Conservation (phyloP, 345 rosid species). For the Ceriops tagal region DNA sequence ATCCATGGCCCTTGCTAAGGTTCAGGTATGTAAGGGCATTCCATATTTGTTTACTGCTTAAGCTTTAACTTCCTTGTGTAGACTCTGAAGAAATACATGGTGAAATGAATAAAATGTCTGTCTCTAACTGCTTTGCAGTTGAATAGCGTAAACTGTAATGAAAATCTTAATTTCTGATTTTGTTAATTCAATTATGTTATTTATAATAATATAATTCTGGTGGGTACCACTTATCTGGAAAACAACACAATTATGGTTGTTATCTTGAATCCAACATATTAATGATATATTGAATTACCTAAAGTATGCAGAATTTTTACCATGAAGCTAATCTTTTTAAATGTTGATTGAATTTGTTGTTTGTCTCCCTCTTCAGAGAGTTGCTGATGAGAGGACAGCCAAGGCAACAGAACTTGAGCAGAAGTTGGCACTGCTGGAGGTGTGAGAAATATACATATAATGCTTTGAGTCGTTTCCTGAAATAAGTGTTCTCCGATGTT, state of each 20-base stretch:
- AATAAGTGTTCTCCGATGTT: no score
- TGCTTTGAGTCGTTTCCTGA: background rate
- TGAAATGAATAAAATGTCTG: background rate
- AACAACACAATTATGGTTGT: background rate
- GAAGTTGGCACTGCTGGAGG: constrained; percentile 93
- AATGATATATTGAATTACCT: constrained; percentile 6
- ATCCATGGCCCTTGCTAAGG: constrained; percentile 88
- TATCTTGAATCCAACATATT: constrained; percentile 4
- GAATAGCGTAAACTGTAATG: background rate
- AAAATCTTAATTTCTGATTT: background rate
- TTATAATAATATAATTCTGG: background rate
- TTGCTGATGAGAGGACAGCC: constrained; percentile 85
- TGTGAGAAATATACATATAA: constrained; percentile 20
- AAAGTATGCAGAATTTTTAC: constrained; percentile 1
- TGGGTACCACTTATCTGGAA: background rate
- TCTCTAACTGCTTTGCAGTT: background rate
- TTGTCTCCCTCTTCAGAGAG: constrained; percentile 46
- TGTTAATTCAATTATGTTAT: background rate
- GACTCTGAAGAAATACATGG: background rate
- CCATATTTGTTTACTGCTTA: constrained; percentile 9
- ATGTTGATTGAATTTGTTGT: constrained; percentile 2
- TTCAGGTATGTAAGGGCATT: constrained; percentile 60
- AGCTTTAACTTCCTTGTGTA: background rate
- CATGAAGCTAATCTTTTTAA: background rate
- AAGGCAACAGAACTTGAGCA: constrained; percentile 90